Evolutionary conservation across 2,329 filamentous ascomycete genomes (phyloP).

Genomic region (Ophiostoma fasciatum): DNA sequence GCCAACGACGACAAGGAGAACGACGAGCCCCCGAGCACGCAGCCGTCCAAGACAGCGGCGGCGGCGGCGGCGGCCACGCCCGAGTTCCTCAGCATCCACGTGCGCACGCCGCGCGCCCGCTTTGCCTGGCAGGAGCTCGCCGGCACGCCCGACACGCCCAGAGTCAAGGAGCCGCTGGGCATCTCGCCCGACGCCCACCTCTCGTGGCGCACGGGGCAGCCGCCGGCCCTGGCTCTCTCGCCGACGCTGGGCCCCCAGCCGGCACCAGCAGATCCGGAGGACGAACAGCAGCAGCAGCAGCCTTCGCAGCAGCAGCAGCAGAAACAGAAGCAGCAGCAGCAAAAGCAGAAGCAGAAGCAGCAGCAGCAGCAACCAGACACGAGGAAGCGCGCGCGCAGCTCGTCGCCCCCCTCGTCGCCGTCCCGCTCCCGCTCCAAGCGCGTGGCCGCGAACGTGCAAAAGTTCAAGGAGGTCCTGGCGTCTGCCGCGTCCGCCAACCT

Average conservation of each 20-base stretch:
- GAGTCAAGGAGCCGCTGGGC: constrained; percentile 27
- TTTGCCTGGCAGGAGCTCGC: constrained; percentile 45
- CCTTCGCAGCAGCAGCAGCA: too few species aligned
- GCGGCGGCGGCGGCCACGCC: constrained; percentile 10
- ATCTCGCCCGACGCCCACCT: constrained; percentile 46
- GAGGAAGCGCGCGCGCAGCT: constrained; percentile 58
- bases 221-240: constrained; percentile 26
- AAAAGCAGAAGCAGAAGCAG: too few species aligned
- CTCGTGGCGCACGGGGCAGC: constrained; percentile 41
- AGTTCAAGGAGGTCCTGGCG: constrained; percentile 42
- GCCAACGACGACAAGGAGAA: constrained; percentile 1
- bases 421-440: constrained; percentile 28
- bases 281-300: too few species aligned
- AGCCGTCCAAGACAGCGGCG: constrained; percentile 8
- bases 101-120: constrained; percentile 34
- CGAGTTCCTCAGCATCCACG: constrained; percentile 15
- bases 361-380: constrained; percentile 33
- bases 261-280: too few species aligned
- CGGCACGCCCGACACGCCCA: constrained; percentile 22
- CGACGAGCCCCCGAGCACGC: constrained; percentile 7
- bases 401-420: constrained; percentile 58
- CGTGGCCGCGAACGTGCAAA: constrained; percentile 40
- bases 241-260: constrained; percentile 20
- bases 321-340: too few species aligned
- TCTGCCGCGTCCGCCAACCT: constrained; percentile 45